These are phyloP conservation scores for Sergeia podlipaevii DNA, from an alignment of 208 protist species.

Conservation along the genomic window DNA sequence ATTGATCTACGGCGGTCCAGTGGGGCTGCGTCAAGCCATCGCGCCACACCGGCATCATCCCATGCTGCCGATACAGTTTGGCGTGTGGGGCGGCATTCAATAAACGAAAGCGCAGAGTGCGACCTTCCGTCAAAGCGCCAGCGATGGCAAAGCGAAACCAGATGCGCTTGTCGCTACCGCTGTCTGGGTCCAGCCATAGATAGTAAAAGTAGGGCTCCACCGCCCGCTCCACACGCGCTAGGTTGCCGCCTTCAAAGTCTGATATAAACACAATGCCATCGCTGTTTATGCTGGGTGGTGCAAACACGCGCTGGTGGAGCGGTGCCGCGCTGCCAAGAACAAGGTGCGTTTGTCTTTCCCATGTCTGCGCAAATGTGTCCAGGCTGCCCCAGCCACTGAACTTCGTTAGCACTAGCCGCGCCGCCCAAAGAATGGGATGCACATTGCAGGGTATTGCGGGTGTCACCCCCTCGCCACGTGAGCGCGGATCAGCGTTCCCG, in stretches of 20 bases:
- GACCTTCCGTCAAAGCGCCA: slow-evolving; percentile 34
- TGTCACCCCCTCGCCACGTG: background rate
- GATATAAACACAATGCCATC: slow-evolving; percentile 60
- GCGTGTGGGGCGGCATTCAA: slow-evolving; percentile 74
- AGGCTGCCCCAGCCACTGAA: slow-evolving; percentile 56
- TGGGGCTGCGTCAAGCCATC: slow-evolving; percentile 30
- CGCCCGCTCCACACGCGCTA: slow-evolving; percentile 69
- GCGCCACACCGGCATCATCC: slow-evolving; percentile 80
- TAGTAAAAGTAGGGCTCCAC: slow-evolving; percentile 35
- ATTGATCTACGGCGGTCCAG: slow-evolving; percentile 71
- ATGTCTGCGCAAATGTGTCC: slow-evolving; percentile 41
- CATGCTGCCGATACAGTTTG: slow-evolving; percentile 76
- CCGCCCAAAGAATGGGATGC: slow-evolving; percentile 59
- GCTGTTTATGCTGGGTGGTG: slow-evolving; percentile 23
- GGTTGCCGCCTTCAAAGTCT: slow-evolving; percentile 75
- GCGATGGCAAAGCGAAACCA: slow-evolving; percentile 85
- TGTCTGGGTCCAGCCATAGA: slow-evolving; percentile 80
- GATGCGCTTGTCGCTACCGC: slow-evolving; percentile 67
- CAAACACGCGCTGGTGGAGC: slow-evolving; percentile 64
- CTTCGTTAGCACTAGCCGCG: slow-evolving; percentile 29
- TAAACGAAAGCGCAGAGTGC: slow-evolving; percentile 50
- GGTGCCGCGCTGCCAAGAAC: slow-evolving; percentile 57
- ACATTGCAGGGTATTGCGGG: slow-evolving; percentile 34
- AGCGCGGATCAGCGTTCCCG: background rate
- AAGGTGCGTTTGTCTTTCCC: slow-evolving; percentile 72